phyloP scores from a whole-genome alignment of 2,329 filamentous ascomycete genomes.

The Colletotrichum eremochloae region DNA sequence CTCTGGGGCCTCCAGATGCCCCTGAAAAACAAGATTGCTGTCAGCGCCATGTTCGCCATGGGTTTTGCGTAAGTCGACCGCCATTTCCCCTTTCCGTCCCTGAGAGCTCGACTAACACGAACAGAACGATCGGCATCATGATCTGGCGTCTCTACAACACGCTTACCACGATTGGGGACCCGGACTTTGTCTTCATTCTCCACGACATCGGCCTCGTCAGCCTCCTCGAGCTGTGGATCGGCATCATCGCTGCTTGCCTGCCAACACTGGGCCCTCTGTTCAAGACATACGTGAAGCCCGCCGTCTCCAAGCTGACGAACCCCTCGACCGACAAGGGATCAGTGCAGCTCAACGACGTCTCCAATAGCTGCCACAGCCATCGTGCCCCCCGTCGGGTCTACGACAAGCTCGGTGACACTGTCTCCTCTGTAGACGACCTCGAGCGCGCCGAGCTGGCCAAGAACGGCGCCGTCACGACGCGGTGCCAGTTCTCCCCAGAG shows the following conservation, averaged over 20 bases:
- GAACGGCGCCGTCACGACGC: slow-evolving; percentile 24
- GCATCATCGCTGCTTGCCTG: slow-evolving; percentile 58
- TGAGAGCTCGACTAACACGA: not conserved
- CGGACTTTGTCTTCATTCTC: slow-evolving; percentile 45
- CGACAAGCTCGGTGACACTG: slow-evolving; percentile 30
- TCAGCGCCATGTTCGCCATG: slow-evolving; percentile 51
- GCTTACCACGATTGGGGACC: slow-evolving; percentile 41
- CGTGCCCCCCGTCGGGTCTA: slow-evolving; percentile 20
- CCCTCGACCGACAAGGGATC: slow-evolving; percentile 30
- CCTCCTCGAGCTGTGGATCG: slow-evolving; percentile 54
- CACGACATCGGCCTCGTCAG: slow-evolving; percentile 53
- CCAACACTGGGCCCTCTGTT: slow-evolving; percentile 55
- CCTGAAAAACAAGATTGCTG: slow-evolving; percentile 51
- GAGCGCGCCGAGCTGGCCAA: slow-evolving; percentile 18
- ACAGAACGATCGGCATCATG: slow-evolving; percentile 55
- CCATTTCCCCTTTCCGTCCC: not conserved
- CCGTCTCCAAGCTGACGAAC: slow-evolving; percentile 38
- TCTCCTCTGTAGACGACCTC: slow-evolving; percentile 26
- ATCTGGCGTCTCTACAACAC: slow-evolving; percentile 53
- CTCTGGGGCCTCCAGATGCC: slow-evolving; percentile 59
- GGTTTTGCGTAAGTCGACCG: slow-evolving; percentile 48
- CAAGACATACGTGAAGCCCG: slow-evolving; percentile 46
- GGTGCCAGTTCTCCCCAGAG: slow-evolving; percentile 28
- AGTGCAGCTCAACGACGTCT: slow-evolving; percentile 25
- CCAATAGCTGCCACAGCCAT: slow-evolving; percentile 12